phyloP scores from a whole-genome alignment of 2,329 filamentous ascomycete genomes.

The Penicillium sp. region DNA sequence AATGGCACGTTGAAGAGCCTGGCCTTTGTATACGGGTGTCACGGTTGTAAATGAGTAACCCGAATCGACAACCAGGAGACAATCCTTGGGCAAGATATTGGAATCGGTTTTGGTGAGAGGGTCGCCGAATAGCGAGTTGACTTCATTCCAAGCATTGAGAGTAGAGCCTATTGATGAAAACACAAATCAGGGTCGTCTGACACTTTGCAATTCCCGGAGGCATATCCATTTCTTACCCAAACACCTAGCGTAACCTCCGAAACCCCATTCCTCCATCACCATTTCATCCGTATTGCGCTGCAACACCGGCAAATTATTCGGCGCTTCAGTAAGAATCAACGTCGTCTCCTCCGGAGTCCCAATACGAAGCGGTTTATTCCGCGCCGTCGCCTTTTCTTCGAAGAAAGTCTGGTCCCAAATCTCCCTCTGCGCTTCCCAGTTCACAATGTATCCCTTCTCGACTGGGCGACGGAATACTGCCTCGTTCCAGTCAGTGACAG shows the following conservation, averaged over 20 bases:
- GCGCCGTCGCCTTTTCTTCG: conserved; percentile 61
- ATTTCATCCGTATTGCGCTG: conserved; percentile 94
- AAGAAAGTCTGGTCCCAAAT: conserved; percentile 93
- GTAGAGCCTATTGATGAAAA: conserved; percentile 58
- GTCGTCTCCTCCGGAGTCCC: conserved; percentile 76
- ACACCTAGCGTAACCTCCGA: conserved; percentile 79
- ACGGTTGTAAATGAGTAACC: conserved; percentile 93
- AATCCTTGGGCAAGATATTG: conserved; percentile 65
- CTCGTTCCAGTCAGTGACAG: conserved; percentile 87
- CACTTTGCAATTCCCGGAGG: neutral
- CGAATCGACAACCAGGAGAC: conserved; percentile 84
- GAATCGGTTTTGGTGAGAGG: conserved; percentile 48
- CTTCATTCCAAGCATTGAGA: conserved; percentile 80
- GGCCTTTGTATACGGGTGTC: conserved; percentile 80
- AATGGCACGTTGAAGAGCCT: conserved; percentile 76
- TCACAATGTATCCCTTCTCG: conserved; percentile 92
- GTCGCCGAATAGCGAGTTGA: conserved; percentile 69
- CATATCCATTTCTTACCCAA: conserved; percentile 54
- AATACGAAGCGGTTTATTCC: conserved; percentile 47
- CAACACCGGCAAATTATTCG: conserved; percentile 76
- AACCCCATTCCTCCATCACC: conserved; percentile 95
- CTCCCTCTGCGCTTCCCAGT: conserved; percentile 93
- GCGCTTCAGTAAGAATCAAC: conserved; percentile 80
- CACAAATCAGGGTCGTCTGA: neutral
- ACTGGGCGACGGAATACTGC: conserved; percentile 83